A percentile compares a stretch with the other conserved stretches of the same genome.
Evolutionary conservation across 2,329 filamentous ascomycete species (phyloP).

Genomic region (Scedosporium aurantiacum): DNA sequence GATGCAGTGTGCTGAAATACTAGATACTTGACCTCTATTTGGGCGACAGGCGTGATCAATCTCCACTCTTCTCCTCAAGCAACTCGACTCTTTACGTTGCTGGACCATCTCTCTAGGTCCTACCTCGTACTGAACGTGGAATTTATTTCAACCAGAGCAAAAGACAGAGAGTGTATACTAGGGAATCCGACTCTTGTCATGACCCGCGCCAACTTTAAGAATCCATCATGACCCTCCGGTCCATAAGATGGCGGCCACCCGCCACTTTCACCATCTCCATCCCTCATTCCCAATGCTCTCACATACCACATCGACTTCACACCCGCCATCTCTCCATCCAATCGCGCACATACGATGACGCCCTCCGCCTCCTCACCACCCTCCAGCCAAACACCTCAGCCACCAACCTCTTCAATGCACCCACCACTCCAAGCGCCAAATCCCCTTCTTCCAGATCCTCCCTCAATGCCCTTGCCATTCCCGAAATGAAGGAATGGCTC

Average conservation of each 20-base stretch:
- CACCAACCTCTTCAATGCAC: slow-evolving; percentile 34
- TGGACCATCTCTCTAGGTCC: too few relatives aligned
- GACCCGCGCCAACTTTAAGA: too few relatives aligned
- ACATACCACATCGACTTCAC: neutral
- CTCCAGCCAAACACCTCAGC: slow-evolving; percentile 71
- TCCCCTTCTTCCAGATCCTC: slow-evolving; percentile 30
- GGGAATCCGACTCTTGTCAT: too few relatives aligned
- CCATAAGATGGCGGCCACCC: neutral
- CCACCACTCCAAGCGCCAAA: slow-evolving; percentile 7
- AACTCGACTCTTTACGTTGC: too few relatives aligned
- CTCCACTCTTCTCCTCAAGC: too few relatives aligned
- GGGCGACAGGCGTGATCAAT: too few relatives aligned
- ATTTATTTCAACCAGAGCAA: too few relatives aligned
- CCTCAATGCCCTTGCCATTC: slow-evolving; percentile 64
- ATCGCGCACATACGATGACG: slow-evolving; percentile 45
- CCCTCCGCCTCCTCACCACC: slow-evolving; percentile 62
- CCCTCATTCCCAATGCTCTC: neutral
- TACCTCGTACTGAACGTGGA: too few relatives aligned
- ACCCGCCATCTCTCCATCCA: neutral
- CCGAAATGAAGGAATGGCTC: slow-evolving; percentile 74
- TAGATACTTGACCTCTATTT: too few relatives aligned
- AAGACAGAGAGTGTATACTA: too few relatives aligned
- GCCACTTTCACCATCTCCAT: neutral
- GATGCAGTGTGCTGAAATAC: too few relatives aligned
- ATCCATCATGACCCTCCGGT: neutral